phyloP scores from a whole-genome alignment of 2,329 filamentous ascomycete species.

The Calycina marina region DNA sequence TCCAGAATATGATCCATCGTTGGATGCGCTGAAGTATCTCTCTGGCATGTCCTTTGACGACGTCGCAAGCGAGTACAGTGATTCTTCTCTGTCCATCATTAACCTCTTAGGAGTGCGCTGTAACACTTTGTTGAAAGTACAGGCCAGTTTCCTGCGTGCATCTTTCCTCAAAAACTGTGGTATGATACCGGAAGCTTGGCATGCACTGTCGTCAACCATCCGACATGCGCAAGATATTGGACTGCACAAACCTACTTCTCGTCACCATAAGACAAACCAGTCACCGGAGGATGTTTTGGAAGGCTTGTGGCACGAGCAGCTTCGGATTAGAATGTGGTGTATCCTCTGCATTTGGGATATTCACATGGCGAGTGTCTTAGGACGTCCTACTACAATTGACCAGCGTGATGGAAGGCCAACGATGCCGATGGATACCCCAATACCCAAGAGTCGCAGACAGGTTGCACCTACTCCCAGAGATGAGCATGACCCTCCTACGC shows the following conservation, averaged over 20 bases:
- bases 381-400: constrained; percentile 33
- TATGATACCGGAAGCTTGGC: constrained; percentile 37
- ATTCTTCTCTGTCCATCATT: constrained; percentile 38
- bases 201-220: constrained; percentile 36
- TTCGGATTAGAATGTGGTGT: constrained; percentile 40
- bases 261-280: constrained; percentile 26
- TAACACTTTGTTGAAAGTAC: constrained; percentile 39
- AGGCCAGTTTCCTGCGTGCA: constrained; percentile 41
- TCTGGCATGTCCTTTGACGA: constrained; percentile 45
- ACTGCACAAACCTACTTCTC: constrained; percentile 36
- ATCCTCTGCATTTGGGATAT: constrained; percentile 32
- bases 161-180: constrained; percentile 44
- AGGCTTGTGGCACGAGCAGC: constrained; percentile 43
- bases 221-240: constrained; percentile 49
- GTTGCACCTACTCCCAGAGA: constrained; percentile 32
- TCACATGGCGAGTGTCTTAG: constrained; percentile 23
- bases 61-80: constrained; percentile 44
- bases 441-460: constrained; percentile 32
- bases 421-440: constrained; percentile 37
- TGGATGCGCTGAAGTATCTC: constrained; percentile 43
- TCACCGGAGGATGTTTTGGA: constrained; percentile 35
- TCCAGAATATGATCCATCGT: constrained; percentile 30
- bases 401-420: constrained; percentile 31
- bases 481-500: constrained; percentile 36
- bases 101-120: constrained; percentile 40